phyloP scores from a whole-genome alignment of 257 asterid genomes.

The Solanum commersonii region DNA sequence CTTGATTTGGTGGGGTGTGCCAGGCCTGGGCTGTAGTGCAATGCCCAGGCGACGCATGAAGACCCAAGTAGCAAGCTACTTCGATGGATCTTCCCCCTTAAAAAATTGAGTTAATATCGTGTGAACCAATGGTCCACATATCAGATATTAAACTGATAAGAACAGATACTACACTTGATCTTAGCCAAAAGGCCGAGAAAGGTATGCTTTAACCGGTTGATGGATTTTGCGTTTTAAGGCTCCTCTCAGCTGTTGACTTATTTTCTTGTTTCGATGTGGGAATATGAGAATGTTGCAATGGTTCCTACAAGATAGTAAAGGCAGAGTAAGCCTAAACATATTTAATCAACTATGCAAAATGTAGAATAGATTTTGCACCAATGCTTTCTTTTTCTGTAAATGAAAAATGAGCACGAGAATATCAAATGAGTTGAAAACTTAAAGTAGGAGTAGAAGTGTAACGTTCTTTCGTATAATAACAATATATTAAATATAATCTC shows the following conservation, averaged over 20 bases:
- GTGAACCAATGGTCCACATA: background rate
- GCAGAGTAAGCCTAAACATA: background rate
- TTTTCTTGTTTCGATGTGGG: background rate
- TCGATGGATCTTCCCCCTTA: background rate
- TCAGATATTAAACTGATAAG: background rate
- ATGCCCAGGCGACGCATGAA: background rate
- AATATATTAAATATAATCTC: no score
- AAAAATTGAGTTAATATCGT: background rate
- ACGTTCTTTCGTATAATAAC: background rate
- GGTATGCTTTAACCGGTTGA: background rate
- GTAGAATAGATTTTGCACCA: background rate
- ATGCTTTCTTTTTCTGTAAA: background rate
- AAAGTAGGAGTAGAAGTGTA: background rate
- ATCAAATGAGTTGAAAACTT: background rate
- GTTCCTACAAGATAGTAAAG: background rate
- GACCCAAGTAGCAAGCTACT: background rate
- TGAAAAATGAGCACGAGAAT: background rate
- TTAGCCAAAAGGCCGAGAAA: constrained; percentile 41
- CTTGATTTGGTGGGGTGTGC: background rate
- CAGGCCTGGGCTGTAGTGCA: background rate
- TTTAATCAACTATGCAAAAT: background rate
- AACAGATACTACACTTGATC: background rate
- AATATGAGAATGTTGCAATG: background rate
- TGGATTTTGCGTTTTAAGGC: background rate
- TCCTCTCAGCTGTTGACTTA: background rate